Evolutionary conservation across 352 stramenopile genomes (phyloP), one percentile per base, ranked within the genome.

Genomic region (Phytopythium ostracodes): DNA sequence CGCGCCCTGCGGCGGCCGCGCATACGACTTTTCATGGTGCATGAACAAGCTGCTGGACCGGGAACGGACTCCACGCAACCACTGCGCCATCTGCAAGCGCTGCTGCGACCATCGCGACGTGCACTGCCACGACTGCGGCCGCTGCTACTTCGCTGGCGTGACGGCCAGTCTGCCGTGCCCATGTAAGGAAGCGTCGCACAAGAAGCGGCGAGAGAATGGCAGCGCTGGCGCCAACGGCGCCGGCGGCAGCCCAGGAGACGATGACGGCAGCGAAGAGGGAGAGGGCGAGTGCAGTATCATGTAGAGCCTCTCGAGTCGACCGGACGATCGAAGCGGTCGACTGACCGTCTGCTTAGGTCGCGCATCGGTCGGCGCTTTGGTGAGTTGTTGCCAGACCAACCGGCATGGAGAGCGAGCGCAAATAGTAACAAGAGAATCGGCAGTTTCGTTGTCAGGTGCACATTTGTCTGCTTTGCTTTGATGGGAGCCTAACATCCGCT

Each of bases 91-190:
- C 64, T 94, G 85, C 78, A 94, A 91, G 65, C 81, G 85, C 49
- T 94, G 85, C 67, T 90, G 81, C 59, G 85, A 94, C 65, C 85
- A 92, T 70, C 83, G 85, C n/a, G 85, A 94, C 66, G 81, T 91
- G 61, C 85, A 94, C 65, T 94, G 85, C 69, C 51, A 88, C 63
- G 81, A 91, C 68, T 94, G 85, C 54, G 80, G 80, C 22, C 81
- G 85, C 38, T 94, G 85, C 70, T 94, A 94, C 74, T 94, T 94
- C 71, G 79, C 85, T 10, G 85, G 85, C 33, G 85, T 94, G n/a
- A 75, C 81, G 35, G 77, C 79, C 42, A 89, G 78, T 56, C 68
- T 94, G 51, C 81, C 82, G 51, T 94, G 84, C 31, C 79, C 84
- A n/a, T 94, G 84, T 68, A 84, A 91, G 60, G 82, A 91, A 44